Evolutionary conservation across 805 yeast genomes (phyloP).

Genomic region (Lachancea kluyveri): DNA sequence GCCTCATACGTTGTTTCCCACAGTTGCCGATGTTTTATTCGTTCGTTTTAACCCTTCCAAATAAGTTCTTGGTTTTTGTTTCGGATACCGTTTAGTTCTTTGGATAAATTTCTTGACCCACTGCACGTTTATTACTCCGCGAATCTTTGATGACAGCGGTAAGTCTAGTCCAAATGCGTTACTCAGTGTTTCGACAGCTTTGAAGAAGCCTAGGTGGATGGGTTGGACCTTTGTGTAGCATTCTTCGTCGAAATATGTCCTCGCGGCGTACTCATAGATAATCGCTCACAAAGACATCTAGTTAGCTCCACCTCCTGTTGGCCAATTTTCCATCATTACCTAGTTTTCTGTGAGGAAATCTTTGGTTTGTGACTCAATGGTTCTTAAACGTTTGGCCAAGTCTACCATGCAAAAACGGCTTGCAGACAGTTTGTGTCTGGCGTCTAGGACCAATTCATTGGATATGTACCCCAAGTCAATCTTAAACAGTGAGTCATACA

Average conservation of each 20-base stretch:
- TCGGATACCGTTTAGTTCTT: neutral
- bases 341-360: neutral
- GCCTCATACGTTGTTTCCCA: neutral
- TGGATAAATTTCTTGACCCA: neutral
- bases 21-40: too few species aligned
- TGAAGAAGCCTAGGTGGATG: too few species aligned
- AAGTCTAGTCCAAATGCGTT: neutral
- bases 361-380: neutral
- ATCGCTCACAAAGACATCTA: too few species aligned
- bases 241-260: too few species aligned
- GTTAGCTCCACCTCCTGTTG: neutral
- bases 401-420: neutral
- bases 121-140: neutral
- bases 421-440: neutral
- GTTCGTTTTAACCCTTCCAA: neutral
- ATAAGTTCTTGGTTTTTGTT: neutral
- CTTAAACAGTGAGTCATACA: neutral
- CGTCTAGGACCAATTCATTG: neutral
- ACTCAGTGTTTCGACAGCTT: too few species aligned
- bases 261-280: too few species aligned
- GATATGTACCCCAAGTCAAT: neutral
- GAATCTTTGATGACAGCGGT: neutral
- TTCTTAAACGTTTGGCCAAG: neutral
- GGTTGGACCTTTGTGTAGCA: too few species aligned
- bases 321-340: neutral